phyloP scores from a whole-genome alignment of 768 basidiomycete genomes.

The Cantharellus anzutake region DNA sequence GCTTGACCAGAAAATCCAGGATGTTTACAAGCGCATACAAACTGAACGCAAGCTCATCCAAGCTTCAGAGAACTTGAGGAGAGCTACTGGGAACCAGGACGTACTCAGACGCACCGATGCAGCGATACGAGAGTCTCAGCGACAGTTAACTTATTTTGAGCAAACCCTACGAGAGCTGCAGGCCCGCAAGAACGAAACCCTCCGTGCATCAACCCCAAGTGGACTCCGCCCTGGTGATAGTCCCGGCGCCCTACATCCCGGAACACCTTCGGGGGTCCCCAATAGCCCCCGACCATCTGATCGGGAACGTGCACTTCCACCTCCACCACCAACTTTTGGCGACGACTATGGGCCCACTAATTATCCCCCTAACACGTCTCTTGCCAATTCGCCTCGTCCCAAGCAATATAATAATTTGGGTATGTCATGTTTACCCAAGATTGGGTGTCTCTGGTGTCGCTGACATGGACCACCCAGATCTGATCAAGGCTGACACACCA shows the following conservation, averaged over 20 bases:
- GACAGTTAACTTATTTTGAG: conserved; percentile 72
- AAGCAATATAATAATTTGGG: conserved; percentile 61
- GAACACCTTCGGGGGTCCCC: conserved; percentile 19
- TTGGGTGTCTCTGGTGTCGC: background rate
- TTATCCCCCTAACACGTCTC: conserved; percentile 15
- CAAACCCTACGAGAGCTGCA: conserved; percentile 69
- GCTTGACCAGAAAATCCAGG: conserved; percentile 84
- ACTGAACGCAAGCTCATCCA: conserved; percentile 87
- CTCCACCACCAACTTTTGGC: conserved; percentile 30
- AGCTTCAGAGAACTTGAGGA: conserved; percentile 55
- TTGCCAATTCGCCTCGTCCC: conserved; percentile 20
- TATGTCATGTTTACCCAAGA: conserved; percentile 3
- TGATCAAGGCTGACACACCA: conserved; percentile 95
- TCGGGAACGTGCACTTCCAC: conserved; percentile 19
- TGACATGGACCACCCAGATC: conserved; percentile 27
- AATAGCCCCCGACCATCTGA: conserved; percentile 12
- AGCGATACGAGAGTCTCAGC: conserved; percentile 74
- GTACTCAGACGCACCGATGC: conserved; percentile 64
- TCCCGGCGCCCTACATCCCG: conserved; percentile 26
- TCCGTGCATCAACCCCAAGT: conserved; percentile 10
- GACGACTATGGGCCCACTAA: conserved; percentile 3
- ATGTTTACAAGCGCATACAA: conserved; percentile 75
- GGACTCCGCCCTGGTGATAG: conserved; percentile 37
- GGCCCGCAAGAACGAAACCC: conserved; percentile 33
- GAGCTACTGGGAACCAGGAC: conserved; percentile 74